Conservation (phyloP, 495 filamentous ascomycete genomes). For the Penicillium ochrochloron region DNA sequence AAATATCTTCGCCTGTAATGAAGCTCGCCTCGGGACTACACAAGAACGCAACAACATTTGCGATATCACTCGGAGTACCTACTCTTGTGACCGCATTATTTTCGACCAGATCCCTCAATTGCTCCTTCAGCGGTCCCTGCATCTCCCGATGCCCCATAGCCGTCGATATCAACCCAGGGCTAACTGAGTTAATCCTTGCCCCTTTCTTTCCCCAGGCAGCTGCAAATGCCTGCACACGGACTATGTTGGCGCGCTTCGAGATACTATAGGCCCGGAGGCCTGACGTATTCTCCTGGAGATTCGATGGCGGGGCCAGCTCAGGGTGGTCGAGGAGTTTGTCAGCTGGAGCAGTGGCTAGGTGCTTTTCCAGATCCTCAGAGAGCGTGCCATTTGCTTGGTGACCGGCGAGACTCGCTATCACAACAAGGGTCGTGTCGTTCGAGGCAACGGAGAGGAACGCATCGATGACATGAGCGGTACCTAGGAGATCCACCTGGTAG, state of each 20-base stretch:
- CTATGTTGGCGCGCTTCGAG: slow-evolving; percentile 22
- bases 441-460: slow-evolving; percentile 13
- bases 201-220: slow-evolving; percentile 71
- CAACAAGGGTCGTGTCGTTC: slow-evolving; percentile 9
- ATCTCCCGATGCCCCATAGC: slow-evolving; percentile 54
- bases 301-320: no score
- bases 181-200: slow-evolving; percentile 82
- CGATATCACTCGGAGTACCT: slow-evolving; percentile 51
- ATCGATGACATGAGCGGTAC: slow-evolving; percentile 21
- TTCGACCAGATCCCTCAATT: slow-evolving; percentile 58
- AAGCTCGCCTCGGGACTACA: slow-evolving; percentile 15
- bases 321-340: no score
- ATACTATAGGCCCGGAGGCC: slow-evolving; percentile 13
- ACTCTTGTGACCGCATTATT: no score
- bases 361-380: no score
- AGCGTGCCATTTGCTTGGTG: no score
- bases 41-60: slow-evolving; percentile 48
- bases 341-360: no score
- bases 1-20: slow-evolving; percentile 19
- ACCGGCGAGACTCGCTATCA: no score
- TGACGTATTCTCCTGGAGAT: no score
- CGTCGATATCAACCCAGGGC: slow-evolving; percentile 80
- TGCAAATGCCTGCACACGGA: slow-evolving; percentile 42
- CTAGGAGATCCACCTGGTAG: slow-evolving; percentile 23
- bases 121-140: neutral